Base-by-base conservation (phyloP, 2,329 filamentous ascomycete genomes). In the Penicillium sp. region DNA sequence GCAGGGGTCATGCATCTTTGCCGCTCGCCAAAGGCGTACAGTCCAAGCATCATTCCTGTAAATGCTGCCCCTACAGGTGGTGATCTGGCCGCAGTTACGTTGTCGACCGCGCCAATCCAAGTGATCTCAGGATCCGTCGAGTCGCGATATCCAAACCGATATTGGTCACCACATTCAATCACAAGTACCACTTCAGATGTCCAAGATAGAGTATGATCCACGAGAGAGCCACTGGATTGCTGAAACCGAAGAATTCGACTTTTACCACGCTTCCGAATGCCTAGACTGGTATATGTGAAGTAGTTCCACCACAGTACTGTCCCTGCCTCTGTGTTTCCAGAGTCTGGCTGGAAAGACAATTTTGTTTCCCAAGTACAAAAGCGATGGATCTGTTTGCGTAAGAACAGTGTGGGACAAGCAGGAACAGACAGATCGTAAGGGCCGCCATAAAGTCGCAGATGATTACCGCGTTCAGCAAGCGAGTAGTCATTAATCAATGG, bases 251-350 rank as follows among this genome's bases (percentile, higher is more conserved):
- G 53, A 6, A 71, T 56, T 29, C 67, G 55, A 35, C 56, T 18
- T 15, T 57, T 27, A 33, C 56, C 45, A 25, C 49, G 45, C 55
- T 51, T 51, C 0, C 67, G 59, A 14, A 81, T 68, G 0, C 78
- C 79, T 2, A 81, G 70, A 31, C 72, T 77, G 45, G 69, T 72
- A 50, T 76, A 75, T 0, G 76, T 78, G 57, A 75, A 75, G 41
- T 81, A 77, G 44, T 78, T 83, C 79, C 81, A 83, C 77, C 80
- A 85, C 0, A 84, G 64, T 0, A 80, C 79, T 0, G 79, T 70
- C 0, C 83, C 82, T 0, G 82, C 82, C 68, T 85, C 82, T 2
- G 77, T 77, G 1, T 75, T 70, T 4, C 64, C 42, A 3, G 72
- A 71, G 0, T 66, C 69, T 0, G 81, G 81, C 0, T 68, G 61